Conservation (phyloP, 768 basidiomycete genomes). For the Nidularia pulvinata region DNA sequence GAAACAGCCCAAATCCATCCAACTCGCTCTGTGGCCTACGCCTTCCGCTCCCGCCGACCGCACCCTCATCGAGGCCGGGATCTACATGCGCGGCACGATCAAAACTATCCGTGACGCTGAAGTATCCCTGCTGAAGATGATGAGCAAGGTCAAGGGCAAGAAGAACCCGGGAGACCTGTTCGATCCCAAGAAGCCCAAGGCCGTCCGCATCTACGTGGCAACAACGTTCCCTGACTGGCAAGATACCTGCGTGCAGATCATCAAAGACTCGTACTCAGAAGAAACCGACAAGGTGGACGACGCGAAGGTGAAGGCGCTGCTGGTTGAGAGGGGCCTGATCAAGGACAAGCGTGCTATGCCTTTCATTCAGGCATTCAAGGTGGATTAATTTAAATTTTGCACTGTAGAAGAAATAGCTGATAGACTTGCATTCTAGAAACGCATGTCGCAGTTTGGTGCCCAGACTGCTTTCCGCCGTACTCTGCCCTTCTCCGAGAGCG, state of each 20-base stretch:
- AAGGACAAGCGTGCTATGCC: constrained; percentile 98
- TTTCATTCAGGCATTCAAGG: constrained; percentile 93
- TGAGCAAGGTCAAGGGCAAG: constrained; percentile 76
- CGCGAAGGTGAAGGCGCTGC: constrained; percentile 63
- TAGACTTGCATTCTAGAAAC: constrained; percentile 51
- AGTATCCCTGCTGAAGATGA: constrained; percentile 71
- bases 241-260: constrained; percentile 72
- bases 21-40: constrained; percentile 83
- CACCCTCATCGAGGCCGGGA: constrained; percentile 66
- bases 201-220: constrained; percentile 89
- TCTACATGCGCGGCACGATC: constrained; percentile 90
- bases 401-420: too few species aligned
- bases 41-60: constrained; percentile 59
- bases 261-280: constrained; percentile 66
- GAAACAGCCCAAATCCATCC: constrained; percentile 73
- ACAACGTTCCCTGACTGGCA: constrained; percentile 95
- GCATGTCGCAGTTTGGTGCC: constrained; percentile 74
- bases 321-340: constrained; percentile 76
- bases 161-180: constrained; percentile 51
- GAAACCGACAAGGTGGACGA: constrained; percentile 77
- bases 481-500: constrained; percentile 81
- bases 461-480: constrained; percentile 80
- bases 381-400: constrained; percentile 22
- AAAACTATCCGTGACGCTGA: constrained; percentile 93
- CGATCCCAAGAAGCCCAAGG: constrained; percentile 86